Evolutionary conservation across 768 basidiomycete species (phyloP), one percentile per base, ranked within the genome.

Genomic region (Mrakia gelida): DNA sequence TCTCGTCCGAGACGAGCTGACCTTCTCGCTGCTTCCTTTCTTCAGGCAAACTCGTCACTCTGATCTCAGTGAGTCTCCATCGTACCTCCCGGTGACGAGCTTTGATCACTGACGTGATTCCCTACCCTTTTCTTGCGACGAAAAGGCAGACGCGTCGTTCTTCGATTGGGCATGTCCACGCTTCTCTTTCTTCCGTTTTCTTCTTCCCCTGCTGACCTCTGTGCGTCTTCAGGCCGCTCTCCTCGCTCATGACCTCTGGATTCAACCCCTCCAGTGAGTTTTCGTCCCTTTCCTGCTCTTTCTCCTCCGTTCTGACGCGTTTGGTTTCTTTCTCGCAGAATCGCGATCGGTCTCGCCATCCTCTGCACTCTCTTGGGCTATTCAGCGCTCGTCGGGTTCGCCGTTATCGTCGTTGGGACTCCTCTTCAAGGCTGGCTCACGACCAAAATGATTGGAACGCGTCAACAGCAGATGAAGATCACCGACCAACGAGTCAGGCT

Each of bases 401-500:
- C 82, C 76, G 88, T 89, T 34, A 85, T 91, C 26, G 71, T 91
- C 6, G 71, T 90, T 13, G 89, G 88, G 1, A 88, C 90, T 79
- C 91, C 91, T 0, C 75, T 90, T 2, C 90, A 91, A 82, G 82
- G 87, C 45, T 54, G 88, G 30, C 85, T 90, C n/a, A 88, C 89
- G 32, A 80, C 83, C 59, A 84, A 88, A 54, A 87, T 91, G 85
- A 88, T 89, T 80, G 81, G 80, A 16, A 75, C 74, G 1, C 34
- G 78, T 34, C 78, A 79, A 10, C 43, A n/a, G 23, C 71, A 84
- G 67, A 80, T 91, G 75, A 87, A 88, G 80, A 86, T 91, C 77
- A 90, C 90, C 5, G 92, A 92, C 81, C 85, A 86, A 71, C 88
- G 91, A 18, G 89, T 92, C 15, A 85, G 90, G 23, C 85, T 91